Evolutionary conservation across 2,329 filamentous ascomycete genomes (phyloP).

Genomic region (Clarireedia paspali): DNA sequence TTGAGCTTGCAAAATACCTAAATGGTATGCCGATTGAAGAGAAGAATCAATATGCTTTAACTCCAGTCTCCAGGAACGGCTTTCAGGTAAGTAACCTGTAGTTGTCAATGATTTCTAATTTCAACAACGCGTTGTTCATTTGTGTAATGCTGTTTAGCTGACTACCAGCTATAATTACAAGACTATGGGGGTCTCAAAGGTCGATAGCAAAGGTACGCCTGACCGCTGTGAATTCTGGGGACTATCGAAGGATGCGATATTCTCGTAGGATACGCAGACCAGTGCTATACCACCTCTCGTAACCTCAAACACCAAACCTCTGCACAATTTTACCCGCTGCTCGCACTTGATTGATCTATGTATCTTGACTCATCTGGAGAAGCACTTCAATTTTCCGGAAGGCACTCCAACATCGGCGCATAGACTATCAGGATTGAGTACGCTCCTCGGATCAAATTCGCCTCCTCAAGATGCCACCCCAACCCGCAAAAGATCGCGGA

Average conservation of each 20-base stretch:
- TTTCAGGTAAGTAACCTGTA: background rate
- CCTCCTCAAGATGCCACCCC: slow-evolving; percentile 42
- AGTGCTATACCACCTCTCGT: background rate
- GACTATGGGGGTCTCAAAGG: background rate
- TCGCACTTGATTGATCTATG: background rate
- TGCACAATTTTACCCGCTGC: background rate
- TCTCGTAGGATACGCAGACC: background rate
- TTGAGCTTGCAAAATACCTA: background rate
- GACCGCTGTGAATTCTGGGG: background rate
- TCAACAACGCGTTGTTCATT: background rate
- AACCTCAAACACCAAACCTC: background rate
- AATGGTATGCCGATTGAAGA: background rate
- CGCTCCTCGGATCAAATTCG: slow-evolving; percentile 44
- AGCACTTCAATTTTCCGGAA: background rate
- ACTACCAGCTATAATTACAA: background rate
- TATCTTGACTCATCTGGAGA: background rate
- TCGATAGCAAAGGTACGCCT: background rate
- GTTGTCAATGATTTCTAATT: too few species aligned
- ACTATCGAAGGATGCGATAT: background rate
- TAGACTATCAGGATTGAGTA: slow-evolving; percentile 29
- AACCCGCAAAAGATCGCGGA: slow-evolving; percentile 34
- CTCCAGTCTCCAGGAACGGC: too few species aligned
- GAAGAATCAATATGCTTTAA: background rate
- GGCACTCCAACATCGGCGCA: slow-evolving; percentile 38
- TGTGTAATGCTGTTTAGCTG: background rate